These are phyloP conservation scores for Saccharomyces pastorianus DNA, from an alignment of 1,139 yeast genomes.

Conservation along the genomic window DNA sequence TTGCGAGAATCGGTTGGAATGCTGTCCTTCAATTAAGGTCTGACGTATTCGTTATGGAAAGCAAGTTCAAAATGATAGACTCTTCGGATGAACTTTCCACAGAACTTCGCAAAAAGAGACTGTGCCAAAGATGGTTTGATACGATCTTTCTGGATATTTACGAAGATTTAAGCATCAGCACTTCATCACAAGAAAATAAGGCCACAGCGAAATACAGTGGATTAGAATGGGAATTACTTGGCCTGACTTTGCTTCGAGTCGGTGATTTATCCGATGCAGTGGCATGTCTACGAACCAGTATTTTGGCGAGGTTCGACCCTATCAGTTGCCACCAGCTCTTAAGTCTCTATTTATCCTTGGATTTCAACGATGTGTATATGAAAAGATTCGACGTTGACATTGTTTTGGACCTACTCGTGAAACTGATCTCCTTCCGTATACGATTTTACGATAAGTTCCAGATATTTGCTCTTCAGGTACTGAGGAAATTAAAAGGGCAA, in stretches of 20 bases:
- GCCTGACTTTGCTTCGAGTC: conserved; percentile 67
- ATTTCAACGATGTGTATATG: conserved; percentile 15
- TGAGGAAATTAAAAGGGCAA: conserved; percentile 23
- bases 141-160: conserved; percentile 75
- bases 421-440: conserved; percentile 29
- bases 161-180: conserved; percentile 75
- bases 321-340: conserved; percentile 38
- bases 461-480: conserved; percentile 21
- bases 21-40: conserved; percentile 69
- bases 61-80: conserved; percentile 37
- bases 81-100: conserved; percentile 30
- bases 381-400: conserved; percentile 24
- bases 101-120: conserved; percentile 54
- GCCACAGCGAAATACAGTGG: conserved; percentile 48
- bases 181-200: conserved; percentile 48
- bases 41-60: conserved; percentile 87
- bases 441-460: conserved; percentile 33
- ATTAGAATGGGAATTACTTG: conserved; percentile 86
- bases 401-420: conserved; percentile 25
- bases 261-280: conserved; percentile 73
- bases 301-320: conserved; percentile 62
- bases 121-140: conserved; percentile 91
- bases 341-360: conserved; percentile 20
- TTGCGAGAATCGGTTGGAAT: conserved; percentile 76
- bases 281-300: conserved; percentile 64